phyloP scores from a whole-genome alignment of 331 rosid genomes.

The Phaseolus coccineus region DNA sequence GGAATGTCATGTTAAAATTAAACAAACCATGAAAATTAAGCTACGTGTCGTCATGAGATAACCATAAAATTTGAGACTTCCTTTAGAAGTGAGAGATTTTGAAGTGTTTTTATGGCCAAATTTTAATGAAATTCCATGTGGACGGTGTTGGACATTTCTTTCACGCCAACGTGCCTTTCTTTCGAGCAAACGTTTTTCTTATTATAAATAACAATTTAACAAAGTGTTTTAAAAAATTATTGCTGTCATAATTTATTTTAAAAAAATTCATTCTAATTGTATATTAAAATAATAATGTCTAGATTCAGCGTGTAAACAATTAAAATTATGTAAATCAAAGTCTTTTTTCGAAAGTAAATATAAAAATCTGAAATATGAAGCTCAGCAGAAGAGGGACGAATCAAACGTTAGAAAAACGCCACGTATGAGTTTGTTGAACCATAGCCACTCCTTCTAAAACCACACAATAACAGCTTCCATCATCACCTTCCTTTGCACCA shows the following conservation, averaged over 20 bases:
- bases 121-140: constrained; percentile 1
- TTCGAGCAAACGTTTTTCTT: not conserved
- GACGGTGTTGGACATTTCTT: constrained; percentile 24
- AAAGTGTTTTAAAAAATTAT: not conserved
- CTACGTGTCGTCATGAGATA: constrained; percentile 42
- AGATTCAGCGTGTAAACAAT: not conserved
- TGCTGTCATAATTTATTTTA: not conserved
- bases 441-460: constrained; percentile 60
- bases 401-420: constrained; percentile 54
- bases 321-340: not conserved
- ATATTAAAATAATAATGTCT: not conserved
- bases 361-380: not conserved
- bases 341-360: no score
- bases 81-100: constrained; percentile 12
- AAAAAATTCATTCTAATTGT: not conserved
- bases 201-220: not conserved
- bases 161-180: constrained; percentile 12
- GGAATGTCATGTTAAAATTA: not conserved
- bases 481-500: constrained; percentile 32
- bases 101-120: constrained; percentile 19
- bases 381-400: not conserved
- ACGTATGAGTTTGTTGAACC: constrained; percentile 65
- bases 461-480: constrained; percentile 31
- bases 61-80: constrained; percentile 26
- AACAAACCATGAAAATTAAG: constrained; percentile 34